Percentiles rank a stretch among this genome's conserved stretches.
These are phyloP conservation scores for Salix udensis DNA, from an alignment of 345 rosid genomes.

Conservation along the genomic window DNA sequence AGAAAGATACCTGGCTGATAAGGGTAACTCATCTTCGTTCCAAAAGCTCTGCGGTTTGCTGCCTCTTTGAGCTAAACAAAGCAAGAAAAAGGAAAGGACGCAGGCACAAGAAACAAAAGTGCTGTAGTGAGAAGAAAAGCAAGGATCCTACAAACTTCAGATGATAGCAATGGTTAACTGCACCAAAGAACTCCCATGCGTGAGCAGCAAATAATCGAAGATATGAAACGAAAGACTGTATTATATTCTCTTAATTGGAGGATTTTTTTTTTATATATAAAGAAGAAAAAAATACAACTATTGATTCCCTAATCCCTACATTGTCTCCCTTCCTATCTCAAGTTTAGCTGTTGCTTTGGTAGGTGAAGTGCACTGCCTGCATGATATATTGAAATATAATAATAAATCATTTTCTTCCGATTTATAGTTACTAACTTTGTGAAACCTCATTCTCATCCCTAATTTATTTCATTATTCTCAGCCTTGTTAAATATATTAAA, in stretches of 20 bases:
- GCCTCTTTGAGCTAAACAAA: constrained; percentile 3
- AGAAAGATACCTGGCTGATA: background rate
- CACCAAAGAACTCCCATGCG: background rate
- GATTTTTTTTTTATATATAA: background rate
- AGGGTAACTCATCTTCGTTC: background rate
- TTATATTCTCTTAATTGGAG: background rate
- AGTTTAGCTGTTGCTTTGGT: constrained; percentile 34
- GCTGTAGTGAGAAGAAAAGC: constrained; percentile 4
- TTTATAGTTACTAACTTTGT: no score
- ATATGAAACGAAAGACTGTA: background rate
- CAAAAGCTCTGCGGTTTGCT: background rate
- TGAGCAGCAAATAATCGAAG: background rate
- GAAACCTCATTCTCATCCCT: no score
- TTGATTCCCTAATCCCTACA: constrained; percentile 19
- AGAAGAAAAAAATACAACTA: background rate
- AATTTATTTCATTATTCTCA: no score
- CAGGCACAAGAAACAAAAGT: constrained; percentile 17
- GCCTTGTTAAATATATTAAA: no score
- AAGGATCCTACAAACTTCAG: constrained; percentile 13
- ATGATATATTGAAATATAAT: constrained; percentile 25
- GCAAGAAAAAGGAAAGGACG: constrained; percentile 19
- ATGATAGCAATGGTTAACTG: constrained; percentile 33
- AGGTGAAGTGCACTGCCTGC: constrained; percentile 71
- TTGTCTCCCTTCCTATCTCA: constrained; percentile 22
- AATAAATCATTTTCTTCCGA: no score